Evolutionary conservation across 257 asterid genomes (phyloP), one percentile per base, ranked within the genome.

Genomic region (Solanum piurae): DNA sequence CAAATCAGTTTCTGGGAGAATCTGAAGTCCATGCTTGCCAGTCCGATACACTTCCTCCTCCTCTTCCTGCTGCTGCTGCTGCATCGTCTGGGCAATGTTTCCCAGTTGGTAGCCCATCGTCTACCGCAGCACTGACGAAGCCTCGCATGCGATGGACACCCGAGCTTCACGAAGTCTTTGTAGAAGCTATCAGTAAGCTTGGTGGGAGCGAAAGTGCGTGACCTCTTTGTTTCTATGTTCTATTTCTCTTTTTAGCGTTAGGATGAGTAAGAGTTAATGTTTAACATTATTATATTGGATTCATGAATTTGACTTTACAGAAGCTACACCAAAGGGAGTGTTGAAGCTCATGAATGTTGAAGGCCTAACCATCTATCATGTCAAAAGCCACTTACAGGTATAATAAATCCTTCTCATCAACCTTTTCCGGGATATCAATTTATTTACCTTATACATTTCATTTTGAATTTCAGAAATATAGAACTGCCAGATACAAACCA

Each of bases 81-180:
- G 76, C 79, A 46, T 88, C 89, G 44, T 85, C 88, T 21, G 90
- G 73, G 74, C 91, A 94, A 90, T 84, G 84, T 80, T 88, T 86
- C 72, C 88, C 91, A 33, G 84, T 86, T 64, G 91, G 90, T 38
- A 87, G 91, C 89, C 92, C 96, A 87, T 91, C 94, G 5, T 89
- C 96, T 87, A 42, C 94, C 75, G 88, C 95, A 76, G 90, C 93
- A 3, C 83, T 83, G 83, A 60, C 92, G 37, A 96, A 94, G 92
- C 90, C 98, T 83, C 94, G 99, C 20, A 96, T 96, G 99, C 98
- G 98, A 83, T 96, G 98, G 98, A 96, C 98, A 29, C 98, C 98
- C 4, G 98, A 96, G 87, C 98, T 95, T 91, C 98, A 96, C 83
- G 98, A 96, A 87, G 89, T 89, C 72, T 96, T 96, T 84, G 89